These are phyloP conservation scores for Bifiguratus adelaidae DNA, from an alignment of 192 early-diverging fungal species.

Conservation along the genomic window DNA sequence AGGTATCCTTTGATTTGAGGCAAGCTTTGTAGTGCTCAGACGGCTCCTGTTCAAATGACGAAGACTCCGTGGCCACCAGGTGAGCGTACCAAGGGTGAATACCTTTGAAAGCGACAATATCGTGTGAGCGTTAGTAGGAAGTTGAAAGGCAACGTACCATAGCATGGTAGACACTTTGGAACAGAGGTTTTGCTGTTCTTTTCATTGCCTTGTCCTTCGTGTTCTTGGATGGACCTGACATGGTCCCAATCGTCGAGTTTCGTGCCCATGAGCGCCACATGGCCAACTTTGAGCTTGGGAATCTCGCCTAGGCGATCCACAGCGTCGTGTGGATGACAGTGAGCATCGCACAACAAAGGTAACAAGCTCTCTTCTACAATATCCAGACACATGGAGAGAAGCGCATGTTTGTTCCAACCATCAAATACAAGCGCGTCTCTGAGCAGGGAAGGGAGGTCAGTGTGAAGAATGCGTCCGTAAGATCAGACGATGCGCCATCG, in stretches of 20 bases:
- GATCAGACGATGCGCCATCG: no score
- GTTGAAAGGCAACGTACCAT: conserved; percentile 2
- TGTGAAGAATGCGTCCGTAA: no score
- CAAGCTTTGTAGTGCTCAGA: conserved; percentile 8
- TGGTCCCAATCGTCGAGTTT: conserved; percentile 20
- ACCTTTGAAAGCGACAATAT: neutral
- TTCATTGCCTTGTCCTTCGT: neutral
- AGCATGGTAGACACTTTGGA: conserved; percentile 15
- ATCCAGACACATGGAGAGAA: no score
- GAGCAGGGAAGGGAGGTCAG: no score
- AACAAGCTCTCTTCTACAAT: neutral
- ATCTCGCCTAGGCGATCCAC: conserved; percentile 4
- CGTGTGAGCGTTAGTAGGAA: neutral
- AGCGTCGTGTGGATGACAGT: conserved; percentile 24
- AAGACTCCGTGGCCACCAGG: neutral
- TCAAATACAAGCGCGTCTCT: conserved; percentile 7
- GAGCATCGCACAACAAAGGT: conserved; percentile 14
- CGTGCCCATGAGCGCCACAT: conserved; percentile 21
- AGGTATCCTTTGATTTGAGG: neutral
- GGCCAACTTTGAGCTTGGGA: conserved; percentile 8
- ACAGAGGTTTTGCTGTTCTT: neutral
- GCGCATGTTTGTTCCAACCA: conserved; percentile 18
- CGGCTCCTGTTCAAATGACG: neutral
- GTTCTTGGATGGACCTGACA: conserved; percentile 4
- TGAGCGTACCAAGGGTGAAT: conserved; percentile 22